Conservation (phyloP, 2,329 filamentous ascomycete species). For the Microascus cirrosus region DNA sequence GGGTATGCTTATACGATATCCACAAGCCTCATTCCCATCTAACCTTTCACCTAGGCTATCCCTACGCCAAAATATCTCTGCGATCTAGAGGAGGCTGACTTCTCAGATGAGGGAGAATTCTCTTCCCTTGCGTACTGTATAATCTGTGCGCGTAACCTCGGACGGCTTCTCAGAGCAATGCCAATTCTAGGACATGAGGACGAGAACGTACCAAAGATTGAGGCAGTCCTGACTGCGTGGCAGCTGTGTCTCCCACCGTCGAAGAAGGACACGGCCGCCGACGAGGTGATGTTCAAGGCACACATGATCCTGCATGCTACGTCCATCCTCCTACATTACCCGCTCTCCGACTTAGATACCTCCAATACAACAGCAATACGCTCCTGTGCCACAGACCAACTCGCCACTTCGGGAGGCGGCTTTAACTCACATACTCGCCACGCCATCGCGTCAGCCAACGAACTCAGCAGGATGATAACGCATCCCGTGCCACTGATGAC, state of each 20-base stretch:
- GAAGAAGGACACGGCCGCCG: conserved; percentile 60
- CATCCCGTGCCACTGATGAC: conserved; percentile 60
- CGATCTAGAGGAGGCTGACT: conserved; percentile 68
- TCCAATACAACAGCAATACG: conserved; percentile 47
- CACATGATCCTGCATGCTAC: conserved; percentile 62
- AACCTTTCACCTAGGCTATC: conserved; percentile 32
- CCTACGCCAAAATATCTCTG: conserved; percentile 51
- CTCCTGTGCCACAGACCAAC: conserved; percentile 57
- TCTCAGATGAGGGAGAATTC: conserved; percentile 59
- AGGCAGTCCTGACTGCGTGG: conserved; percentile 58
- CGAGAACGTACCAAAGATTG: conserved; percentile 37
- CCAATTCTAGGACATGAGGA: conserved; percentile 40
- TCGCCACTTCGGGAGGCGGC: conserved; percentile 7
- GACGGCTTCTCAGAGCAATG: conserved; percentile 55
- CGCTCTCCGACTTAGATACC: conserved; percentile 62
- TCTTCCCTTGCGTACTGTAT: conserved; percentile 82
- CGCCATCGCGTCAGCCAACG: conserved; percentile 67
- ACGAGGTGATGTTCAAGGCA: conserved; percentile 88
- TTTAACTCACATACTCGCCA: conserved; percentile 58
- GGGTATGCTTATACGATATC: conserved; percentile 28
- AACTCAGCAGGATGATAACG: conserved; percentile 64
- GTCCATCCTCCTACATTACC: conserved; percentile 66
- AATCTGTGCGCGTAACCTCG: conserved; percentile 68
- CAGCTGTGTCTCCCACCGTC: conserved; percentile 62
- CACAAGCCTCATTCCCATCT: background rate